phyloP scores from a whole-genome alignment of 345 rosid species.

The Eucalyptus erythrocorys region DNA sequence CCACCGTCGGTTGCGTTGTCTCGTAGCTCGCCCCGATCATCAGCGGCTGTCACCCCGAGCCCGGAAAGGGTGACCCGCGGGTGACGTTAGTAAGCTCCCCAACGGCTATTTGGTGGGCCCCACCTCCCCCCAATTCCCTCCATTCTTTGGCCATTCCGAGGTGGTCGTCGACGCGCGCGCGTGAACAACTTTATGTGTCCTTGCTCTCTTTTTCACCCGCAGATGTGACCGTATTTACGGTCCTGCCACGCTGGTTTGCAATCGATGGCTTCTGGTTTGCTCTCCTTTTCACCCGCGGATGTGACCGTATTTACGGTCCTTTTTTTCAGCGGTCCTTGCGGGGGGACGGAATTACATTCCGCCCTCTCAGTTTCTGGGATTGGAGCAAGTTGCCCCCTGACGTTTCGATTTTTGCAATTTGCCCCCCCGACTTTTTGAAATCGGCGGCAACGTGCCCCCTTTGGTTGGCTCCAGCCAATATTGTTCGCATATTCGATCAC shows the following conservation, averaged over 20 bases:
- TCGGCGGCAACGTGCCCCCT: neutral
- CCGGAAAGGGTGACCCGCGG: neutral
- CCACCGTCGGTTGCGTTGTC: neutral
- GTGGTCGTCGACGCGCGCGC: neutral
- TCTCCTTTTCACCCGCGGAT: neutral
- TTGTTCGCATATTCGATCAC: neutral
- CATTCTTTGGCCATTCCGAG: neutral
- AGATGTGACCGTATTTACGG: neutral
- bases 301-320: neutral
- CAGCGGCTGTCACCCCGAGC: neutral
- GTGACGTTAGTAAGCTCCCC: neutral
- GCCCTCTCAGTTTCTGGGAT: neutral
- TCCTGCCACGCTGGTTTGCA: neutral
- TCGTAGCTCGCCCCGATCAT: neutral
- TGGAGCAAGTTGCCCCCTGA: neutral
- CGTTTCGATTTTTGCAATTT: neutral
- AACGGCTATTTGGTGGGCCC: neutral
- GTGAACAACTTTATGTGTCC: neutral
- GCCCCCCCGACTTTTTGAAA: neutral
- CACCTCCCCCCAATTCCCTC: neutral
- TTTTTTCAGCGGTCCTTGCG: rapidly evolving
- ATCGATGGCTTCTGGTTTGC: neutral
- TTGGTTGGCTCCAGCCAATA: neutral
- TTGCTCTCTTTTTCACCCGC: neutral
- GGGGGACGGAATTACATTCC: neutral